Evolutionary conservation across 2,329 filamentous ascomycete genomes (phyloP).

Genomic region (Monosporascus sp.): DNA sequence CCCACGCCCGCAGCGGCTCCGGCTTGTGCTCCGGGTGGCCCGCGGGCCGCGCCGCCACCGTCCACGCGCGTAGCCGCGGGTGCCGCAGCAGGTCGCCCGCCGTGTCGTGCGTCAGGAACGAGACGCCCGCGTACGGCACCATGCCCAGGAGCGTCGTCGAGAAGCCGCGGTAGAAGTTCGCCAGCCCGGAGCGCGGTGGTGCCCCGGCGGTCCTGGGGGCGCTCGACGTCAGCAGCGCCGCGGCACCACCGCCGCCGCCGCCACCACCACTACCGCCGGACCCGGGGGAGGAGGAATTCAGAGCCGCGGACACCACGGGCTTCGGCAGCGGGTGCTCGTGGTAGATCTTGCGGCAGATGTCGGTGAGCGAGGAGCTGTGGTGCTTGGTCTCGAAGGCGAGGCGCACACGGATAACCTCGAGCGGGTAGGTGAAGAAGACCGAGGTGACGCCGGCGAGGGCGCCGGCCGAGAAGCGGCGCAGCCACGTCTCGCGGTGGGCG

Average conservation of each 20-base stretch:
- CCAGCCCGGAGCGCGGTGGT: constrained; percentile 59
- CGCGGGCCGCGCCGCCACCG: constrained; percentile 62
- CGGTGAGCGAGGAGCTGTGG: constrained; percentile 62
- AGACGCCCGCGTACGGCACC: constrained; percentile 93
- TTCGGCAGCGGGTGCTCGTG: constrained; percentile 55
- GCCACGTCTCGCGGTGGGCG: constrained; percentile 67
- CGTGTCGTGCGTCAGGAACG: constrained; percentile 92
- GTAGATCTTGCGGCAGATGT: constrained; percentile 84
- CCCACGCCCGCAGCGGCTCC: constrained; percentile 74
- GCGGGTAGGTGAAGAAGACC: constrained; percentile 92
- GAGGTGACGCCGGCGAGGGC: constrained; percentile 78
- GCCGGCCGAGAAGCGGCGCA: constrained; percentile 69
- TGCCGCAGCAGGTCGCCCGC: constrained; percentile 77
- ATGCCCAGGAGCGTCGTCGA: constrained; percentile 86
- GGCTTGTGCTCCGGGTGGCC: constrained; percentile 54
- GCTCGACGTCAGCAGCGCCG: too few species aligned
- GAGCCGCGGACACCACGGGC: constrained; percentile 37
- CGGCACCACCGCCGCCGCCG: too few species aligned
- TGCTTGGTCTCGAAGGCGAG: constrained; percentile 91
- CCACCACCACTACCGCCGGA: too few species aligned
- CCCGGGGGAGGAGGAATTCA: constrained; percentile 25
- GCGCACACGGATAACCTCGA: constrained; percentile 89
- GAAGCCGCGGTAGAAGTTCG: constrained; percentile 96
- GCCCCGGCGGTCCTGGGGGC: constrained; percentile 32
- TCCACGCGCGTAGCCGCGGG: constrained; percentile 62